A percentile compares a stretch with the other conserved stretches of the same genome.
phyloP scores from a whole-genome alignment of 805 yeast genomes.

The Peterozyma xylosa region DNA sequence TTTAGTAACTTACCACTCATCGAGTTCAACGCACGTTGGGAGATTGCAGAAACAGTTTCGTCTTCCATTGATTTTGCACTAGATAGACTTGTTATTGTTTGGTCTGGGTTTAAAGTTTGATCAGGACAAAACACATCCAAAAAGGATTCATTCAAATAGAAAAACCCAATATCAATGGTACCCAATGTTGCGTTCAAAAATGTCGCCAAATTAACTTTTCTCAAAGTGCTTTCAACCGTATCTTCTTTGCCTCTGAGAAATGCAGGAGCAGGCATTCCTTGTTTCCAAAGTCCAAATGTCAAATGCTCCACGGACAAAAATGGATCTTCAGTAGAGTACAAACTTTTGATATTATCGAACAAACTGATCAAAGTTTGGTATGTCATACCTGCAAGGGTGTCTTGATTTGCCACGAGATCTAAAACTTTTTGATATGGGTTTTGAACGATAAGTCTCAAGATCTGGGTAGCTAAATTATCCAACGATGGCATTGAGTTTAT shows the following conservation, averaged over 20 bases:
- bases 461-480: constrained; percentile 77
- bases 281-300: constrained; percentile 66
- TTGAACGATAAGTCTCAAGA: constrained; percentile 62
- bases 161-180: constrained; percentile 79
- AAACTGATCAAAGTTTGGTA: constrained; percentile 65
- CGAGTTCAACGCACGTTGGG: constrained; percentile 1
- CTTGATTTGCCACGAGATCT: constrained; percentile 58
- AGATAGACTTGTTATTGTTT: constrained; percentile 20
- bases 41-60: constrained; percentile 1
- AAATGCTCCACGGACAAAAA: constrained; percentile 63
- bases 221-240: constrained; percentile 54
- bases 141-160: constrained; percentile 76
- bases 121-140: constrained; percentile 83
- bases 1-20: constrained; percentile 42
- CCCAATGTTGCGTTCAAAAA: constrained; percentile 85
- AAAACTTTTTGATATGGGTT: constrained; percentile 74
- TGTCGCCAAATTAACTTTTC: constrained; percentile 83
- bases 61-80: not conserved
- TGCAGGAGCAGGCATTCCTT: constrained; percentile 49
- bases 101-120: constrained; percentile 42
- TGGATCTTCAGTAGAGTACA: constrained; percentile 66
- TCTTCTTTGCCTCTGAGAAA: constrained; percentile 56
- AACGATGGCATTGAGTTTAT: constrained; percentile 67
- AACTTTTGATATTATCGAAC: constrained; percentile 67
- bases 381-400: constrained; percentile 55